Percentiles rank a stretch among this genome's conserved stretches.
These are phyloP conservation scores for Coleophoma cylindrospora DNA, from an alignment of 2,329 filamentous ascomycete genomes.

Conservation along the genomic window DNA sequence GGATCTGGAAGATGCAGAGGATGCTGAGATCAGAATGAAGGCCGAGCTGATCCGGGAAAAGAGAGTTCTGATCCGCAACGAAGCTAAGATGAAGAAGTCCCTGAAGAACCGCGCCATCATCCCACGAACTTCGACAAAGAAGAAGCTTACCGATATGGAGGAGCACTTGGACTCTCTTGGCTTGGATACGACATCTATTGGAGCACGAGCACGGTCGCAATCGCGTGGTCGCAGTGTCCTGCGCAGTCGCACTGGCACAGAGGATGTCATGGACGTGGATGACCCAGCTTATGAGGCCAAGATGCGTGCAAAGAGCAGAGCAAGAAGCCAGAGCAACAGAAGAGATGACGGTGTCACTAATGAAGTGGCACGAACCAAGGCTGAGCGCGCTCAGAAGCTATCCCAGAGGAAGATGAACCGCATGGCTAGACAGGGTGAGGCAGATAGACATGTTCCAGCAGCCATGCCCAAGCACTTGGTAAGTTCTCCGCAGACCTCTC, in stretches of 20 bases:
- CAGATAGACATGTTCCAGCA: constrained; percentile 81
- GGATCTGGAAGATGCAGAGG: constrained; percentile 79
- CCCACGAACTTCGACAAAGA: constrained; percentile 74
- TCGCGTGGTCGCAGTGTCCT: constrained; percentile 67
- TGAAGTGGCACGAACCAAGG: constrained; percentile 64
- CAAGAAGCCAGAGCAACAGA: constrained; percentile 63
- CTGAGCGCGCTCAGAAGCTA: constrained; percentile 81
- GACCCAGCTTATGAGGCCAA: constrained; percentile 48
- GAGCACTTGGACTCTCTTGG: constrained; percentile 79
- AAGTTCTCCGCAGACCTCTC: constrained; percentile 32
- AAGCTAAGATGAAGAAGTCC: constrained; percentile 89
- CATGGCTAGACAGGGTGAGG: constrained; percentile 95
- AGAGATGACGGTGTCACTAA: constrained; percentile 73
- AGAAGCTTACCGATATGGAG: constrained; percentile 83
- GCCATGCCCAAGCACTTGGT: constrained; percentile 88
- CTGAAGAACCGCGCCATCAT: constrained; percentile 97
- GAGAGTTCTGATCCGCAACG: constrained; percentile 86
- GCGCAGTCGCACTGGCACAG: constrained; percentile 56
- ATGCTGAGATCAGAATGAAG: constrained; percentile 83
- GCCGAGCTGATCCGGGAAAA: constrained; percentile 95
- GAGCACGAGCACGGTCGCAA: constrained; percentile 65
- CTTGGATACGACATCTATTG: constrained; percentile 73
- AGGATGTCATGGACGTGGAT: constrained; percentile 74
- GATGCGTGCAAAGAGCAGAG: constrained; percentile 69
- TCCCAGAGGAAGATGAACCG: constrained; percentile 98